phyloP scores from a whole-genome alignment of 306 rosid genomes.

The Alnus rubra region DNA sequence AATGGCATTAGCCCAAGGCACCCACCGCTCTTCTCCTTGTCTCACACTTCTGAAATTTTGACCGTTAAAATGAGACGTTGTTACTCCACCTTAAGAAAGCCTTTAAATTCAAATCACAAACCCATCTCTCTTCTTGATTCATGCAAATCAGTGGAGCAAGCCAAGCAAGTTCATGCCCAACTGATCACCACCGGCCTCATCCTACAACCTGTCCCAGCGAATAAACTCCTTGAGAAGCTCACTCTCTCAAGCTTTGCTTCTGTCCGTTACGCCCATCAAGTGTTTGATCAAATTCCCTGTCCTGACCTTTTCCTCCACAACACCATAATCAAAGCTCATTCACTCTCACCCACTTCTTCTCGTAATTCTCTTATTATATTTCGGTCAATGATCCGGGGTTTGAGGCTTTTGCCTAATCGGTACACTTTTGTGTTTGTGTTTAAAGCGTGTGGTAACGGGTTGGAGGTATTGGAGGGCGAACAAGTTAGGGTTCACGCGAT shows the following conservation, averaged over 20 bases:
- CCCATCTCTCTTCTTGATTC: constrained; percentile 41
- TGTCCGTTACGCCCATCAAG: constrained; percentile 45
- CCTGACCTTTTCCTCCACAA: constrained; percentile 58
- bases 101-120: constrained; percentile 20
- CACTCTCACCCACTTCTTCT: constrained; percentile 42
- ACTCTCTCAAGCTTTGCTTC: constrained; percentile 31
- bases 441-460: constrained; percentile 57
- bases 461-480: constrained; percentile 48
- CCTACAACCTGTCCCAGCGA: constrained; percentile 41
- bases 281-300: constrained; percentile 57
- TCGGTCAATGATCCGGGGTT: constrained; percentile 31
- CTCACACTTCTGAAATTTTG: neutral
- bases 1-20: neutral
- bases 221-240: constrained; percentile 41
- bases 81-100: constrained; percentile 32
- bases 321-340: constrained; percentile 55
- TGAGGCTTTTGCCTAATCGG: constrained; percentile 34
- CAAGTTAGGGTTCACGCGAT: constrained; percentile 53
- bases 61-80: constrained; percentile 40
- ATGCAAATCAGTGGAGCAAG: constrained; percentile 49
- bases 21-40: neutral
- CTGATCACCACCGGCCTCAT: constrained; percentile 43
- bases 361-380: constrained; percentile 32
- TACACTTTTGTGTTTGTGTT: constrained; percentile 59
- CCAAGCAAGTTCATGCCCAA: constrained; percentile 57